phyloP scores from a whole-genome alignment of 2,329 filamentous ascomycete species.

The Colletotrichum musicola region DNA sequence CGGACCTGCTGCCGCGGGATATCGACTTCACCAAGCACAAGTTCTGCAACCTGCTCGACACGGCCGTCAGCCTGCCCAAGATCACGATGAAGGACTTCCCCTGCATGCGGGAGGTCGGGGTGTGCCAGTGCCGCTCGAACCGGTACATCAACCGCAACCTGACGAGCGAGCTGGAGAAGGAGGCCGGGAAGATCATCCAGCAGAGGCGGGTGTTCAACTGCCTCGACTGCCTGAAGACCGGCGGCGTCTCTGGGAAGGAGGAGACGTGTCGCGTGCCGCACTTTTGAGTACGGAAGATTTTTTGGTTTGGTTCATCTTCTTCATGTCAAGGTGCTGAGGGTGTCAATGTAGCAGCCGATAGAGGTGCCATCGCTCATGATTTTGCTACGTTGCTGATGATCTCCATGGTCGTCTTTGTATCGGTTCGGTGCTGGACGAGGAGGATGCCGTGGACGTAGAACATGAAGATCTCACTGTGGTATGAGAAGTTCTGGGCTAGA shows the following conservation, averaged over 20 bases:
- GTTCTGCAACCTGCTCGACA: conserved; percentile 36
- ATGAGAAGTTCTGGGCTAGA: too few relatives aligned
- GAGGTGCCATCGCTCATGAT: too few relatives aligned
- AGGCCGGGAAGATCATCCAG: conserved; percentile 32
- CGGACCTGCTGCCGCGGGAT: conserved; percentile 33
- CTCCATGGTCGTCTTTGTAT: too few relatives aligned
- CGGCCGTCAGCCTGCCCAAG: conserved; percentile 23
- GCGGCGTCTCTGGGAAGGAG: not conserved
- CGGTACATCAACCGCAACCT: conserved; percentile 21
- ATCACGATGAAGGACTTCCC: conserved; percentile 27
- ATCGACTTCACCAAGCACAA: conserved; percentile 38
- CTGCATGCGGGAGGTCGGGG: conserved; percentile 17
- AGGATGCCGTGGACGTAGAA: too few relatives aligned
- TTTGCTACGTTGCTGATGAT: too few relatives aligned
- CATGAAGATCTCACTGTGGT: too few relatives aligned
- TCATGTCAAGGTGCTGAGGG: too few relatives aligned
- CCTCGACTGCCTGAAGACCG: conserved; percentile 37
- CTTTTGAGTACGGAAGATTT: not conserved
- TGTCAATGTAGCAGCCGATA: too few relatives aligned
- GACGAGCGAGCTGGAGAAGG: conserved; percentile 17
- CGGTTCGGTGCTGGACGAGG: too few relatives aligned
- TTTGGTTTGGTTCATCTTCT: not conserved
- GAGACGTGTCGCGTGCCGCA: conserved; percentile 11
- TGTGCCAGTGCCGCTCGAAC: conserved; percentile 31
- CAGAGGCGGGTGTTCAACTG: conserved; percentile 35